phyloP scores from a whole-genome alignment of 305 asterid genomes.

The Solanum chacoense region DNA sequence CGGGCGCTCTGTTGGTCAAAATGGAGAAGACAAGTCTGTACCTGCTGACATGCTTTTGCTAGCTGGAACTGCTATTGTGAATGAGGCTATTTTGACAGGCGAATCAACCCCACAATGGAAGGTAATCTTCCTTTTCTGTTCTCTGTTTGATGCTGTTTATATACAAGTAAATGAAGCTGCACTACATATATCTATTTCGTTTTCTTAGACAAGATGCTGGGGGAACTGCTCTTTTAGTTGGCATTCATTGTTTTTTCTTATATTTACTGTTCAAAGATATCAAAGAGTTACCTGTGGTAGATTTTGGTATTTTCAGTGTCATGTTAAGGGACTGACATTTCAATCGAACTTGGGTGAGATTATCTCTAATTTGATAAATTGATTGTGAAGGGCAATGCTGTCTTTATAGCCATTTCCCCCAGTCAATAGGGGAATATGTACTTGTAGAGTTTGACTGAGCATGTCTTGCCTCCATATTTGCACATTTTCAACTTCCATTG shows the following conservation, averaged over 20 bases:
- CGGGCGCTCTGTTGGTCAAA: slow-evolving; percentile 78
- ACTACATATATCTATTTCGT: not conserved
- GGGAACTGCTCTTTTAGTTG: not conserved
- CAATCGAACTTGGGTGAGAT: not conserved
- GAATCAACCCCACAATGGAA: slow-evolving; percentile 99
- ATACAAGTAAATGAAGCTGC: not conserved
- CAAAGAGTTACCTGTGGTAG: not conserved
- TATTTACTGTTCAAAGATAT: not conserved
- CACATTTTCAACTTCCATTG: not conserved
- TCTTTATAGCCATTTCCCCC: not conserved
- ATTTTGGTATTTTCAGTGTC: not conserved
- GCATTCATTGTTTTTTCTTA: not conserved
- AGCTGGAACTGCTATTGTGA: slow-evolving; percentile 95
- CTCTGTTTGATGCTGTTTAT: not conserved
- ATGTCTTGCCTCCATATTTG: not conserved
- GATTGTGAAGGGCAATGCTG: not conserved
- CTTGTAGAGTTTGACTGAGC: not conserved
- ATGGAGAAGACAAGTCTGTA: slow-evolving; percentile 89
- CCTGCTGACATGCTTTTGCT: slow-evolving; percentile 98
- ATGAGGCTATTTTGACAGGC: slow-evolving; percentile 96
- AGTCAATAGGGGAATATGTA: not conserved
- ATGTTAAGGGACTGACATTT: not conserved
- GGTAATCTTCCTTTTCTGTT: slow-evolving; percentile 27
- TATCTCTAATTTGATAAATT: not conserved
- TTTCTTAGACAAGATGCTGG: not conserved